These are phyloP conservation scores for Musa troglodytarum DNA, from an alignment of 176 grass and related monocot species.

Conservation along the genomic window DNA sequence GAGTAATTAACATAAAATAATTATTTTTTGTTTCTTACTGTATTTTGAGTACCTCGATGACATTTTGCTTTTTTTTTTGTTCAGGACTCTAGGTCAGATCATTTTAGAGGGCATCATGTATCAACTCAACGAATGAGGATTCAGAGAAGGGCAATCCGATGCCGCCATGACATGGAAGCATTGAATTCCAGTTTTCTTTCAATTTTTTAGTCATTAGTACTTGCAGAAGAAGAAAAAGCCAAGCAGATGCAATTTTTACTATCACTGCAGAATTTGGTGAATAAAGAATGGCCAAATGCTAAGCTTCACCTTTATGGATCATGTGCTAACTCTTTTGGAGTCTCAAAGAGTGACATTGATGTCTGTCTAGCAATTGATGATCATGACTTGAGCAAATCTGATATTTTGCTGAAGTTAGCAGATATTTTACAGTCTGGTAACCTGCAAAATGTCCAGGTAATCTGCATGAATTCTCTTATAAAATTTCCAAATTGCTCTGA, in stretches of 20 bases:
- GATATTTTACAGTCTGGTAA: conserved; percentile 65
- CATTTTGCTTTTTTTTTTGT: background rate
- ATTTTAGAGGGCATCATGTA: conserved; percentile 67
- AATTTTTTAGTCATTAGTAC: conserved; percentile 77
- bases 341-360: conserved; percentile 94
- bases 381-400: conserved; percentile 58
- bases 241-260: conserved; percentile 58
- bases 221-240: conserved; percentile 66
- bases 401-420: conserved; percentile 86
- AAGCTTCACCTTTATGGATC: conserved; percentile 81
- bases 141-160: conserved; percentile 54
- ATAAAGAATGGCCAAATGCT: conserved; percentile 72
- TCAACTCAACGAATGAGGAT: conserved; percentile 69
- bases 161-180: conserved; percentile 60
- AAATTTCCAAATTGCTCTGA: background rate
- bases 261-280: conserved; percentile 62
- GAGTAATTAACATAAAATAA: too few relatives aligned
- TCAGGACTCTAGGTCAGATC: conserved; percentile 77
- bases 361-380: conserved; percentile 71
- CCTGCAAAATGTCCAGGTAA: conserved; percentile 89
- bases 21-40: too few relatives aligned
- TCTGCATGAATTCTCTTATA: conserved; percentile 8
- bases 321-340: conserved; percentile 85
- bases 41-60: too few relatives aligned
- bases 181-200: conserved; percentile 52